Evolutionary conservation across 495 filamentous ascomycete species (phyloP), one percentile per base, ranked within the genome.

Genomic region (Trichocladium uniseriatum): DNA sequence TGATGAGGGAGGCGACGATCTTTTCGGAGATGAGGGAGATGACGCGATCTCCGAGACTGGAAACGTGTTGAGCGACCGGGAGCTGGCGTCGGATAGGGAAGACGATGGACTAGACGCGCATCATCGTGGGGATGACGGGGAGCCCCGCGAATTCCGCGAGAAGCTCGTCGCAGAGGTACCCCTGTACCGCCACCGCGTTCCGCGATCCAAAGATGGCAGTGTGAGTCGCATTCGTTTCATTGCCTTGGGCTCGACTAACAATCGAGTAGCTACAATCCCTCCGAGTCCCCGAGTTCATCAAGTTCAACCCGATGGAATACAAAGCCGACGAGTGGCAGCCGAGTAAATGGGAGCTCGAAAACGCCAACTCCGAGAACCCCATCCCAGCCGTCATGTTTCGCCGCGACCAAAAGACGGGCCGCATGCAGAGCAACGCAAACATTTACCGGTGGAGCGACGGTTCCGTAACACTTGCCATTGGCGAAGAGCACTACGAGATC

Each of bases 381-480:
- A 60, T 69, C 22, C 66, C 65, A 16, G 53, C 64, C 5, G 60
- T 69, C 38, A 64, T 71, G 20, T 70, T 64, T 52, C 66, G 65
- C 31, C 66, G 64, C 38, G 66, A 74, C 38, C 53, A 61, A 0
- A 59, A 62, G 20, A 73, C 69, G 0, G 65, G 66, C 44, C 63
- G 76, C 31, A 68, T 88, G 10, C 78, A 85, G 57, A 90, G 85
- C 31, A 92, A 92, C 62, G 77, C 87, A 6, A 79, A 83, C 38
- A 70, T 91, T 22, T 78, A 88, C 48, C 79, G 76, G 51, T 94
- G 88, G 88, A 85, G 84, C 50, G 87, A 94, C 58, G 87, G 87
- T 32, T 89, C 85, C 6, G 65, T 89, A 22, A 94, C 90, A 14
- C 71, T 96, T 9, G 79, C 78, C 0, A 61, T 79, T 38, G 85